These are phyloP conservation scores for Albugo candida DNA, from an alignment of 352 stramenopile genomes.

Conservation along the genomic window DNA sequence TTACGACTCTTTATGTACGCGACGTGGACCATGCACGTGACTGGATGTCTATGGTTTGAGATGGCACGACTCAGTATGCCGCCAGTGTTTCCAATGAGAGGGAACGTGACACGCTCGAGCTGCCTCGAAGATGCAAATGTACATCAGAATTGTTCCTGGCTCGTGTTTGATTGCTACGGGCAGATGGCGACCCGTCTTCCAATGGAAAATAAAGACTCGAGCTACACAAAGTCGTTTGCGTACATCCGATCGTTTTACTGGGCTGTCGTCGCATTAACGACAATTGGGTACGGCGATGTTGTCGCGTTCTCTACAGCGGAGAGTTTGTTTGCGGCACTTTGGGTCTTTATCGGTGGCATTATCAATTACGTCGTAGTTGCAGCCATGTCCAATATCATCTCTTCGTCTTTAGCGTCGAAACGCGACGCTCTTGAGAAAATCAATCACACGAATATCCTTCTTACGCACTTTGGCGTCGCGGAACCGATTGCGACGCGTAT, in stretches of 20 bases:
- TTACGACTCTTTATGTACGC: conserved; percentile 27
- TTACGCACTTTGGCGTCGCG: conserved; percentile 36
- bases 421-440: conserved; percentile 52
- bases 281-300: conserved; percentile 58
- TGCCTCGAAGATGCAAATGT: conserved; percentile 30
- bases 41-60: conserved; percentile 49
- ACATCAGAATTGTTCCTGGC: conserved; percentile 51
- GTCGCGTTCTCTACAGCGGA: conserved; percentile 48
- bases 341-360: conserved; percentile 53
- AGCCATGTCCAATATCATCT: conserved; percentile 63
- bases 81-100: background rate
- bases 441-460: conserved; percentile 36
- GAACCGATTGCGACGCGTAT: conserved; percentile 33
- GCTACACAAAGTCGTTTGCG: conserved; percentile 30
- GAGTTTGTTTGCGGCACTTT: conserved; percentile 45
- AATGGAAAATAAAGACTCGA: conserved; percentile 14
- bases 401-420: conserved; percentile 34
- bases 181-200: conserved; percentile 31
- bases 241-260: conserved; percentile 61
- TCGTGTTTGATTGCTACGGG: conserved; percentile 46
- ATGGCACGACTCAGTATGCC: conserved; percentile 24
- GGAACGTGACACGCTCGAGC: conserved; percentile 9
- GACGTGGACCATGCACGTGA: conserved; percentile 31
- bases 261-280: conserved; percentile 46
- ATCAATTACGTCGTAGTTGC: conserved; percentile 65